A percentile compares a stretch with the other conserved stretches of the same genome.
Evolutionary conservation across 306 rosid species (phyloP).

Genomic region (Dalbergia cochinchinensis): DNA sequence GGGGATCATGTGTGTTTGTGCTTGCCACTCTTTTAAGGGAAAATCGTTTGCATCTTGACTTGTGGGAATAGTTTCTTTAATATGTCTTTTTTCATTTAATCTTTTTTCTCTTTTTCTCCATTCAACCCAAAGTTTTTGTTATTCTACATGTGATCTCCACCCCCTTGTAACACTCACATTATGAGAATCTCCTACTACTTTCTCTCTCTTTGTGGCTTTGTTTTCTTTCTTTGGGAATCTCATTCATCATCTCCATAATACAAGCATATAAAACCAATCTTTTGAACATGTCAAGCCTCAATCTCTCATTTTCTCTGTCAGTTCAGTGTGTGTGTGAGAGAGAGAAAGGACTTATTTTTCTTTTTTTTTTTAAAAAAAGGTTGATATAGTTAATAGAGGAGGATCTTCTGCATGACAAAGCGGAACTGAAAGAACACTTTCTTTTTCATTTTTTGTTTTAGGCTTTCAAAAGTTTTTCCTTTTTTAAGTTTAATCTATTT

Average conservation of each 20-base stretch:
- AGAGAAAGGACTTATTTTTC: background rate
- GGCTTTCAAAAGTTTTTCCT: constrained; percentile 5
- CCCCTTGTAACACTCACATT: constrained; percentile 48
- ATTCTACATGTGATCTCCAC: constrained; percentile 70
- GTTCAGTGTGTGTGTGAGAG: constrained; percentile 42
- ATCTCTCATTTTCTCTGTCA: constrained; percentile 55
- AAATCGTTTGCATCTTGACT: constrained; percentile 69
- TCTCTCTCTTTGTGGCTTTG: constrained; percentile 43
- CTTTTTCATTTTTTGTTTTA: constrained; percentile 23
- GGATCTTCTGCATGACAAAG: constrained; percentile 56
- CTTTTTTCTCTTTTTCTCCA: constrained; percentile 27
- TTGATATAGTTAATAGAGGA: constrained; percentile 50
- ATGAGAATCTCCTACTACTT: constrained; percentile 52
- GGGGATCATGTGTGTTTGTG: constrained; percentile 70
- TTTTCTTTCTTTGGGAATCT: constrained; percentile 69
- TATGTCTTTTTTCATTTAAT: background rate
- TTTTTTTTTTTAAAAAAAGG: background rate
- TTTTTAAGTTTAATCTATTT: background rate
- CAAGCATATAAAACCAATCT: constrained; percentile 72
- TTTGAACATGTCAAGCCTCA: constrained; percentile 75
- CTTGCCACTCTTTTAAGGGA: constrained; percentile 67
- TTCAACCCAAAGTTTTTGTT: constrained; percentile 60
- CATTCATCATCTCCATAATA: constrained; percentile 72
- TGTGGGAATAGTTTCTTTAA: constrained; percentile 51
- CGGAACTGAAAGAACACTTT: constrained; percentile 44